phyloP scores from a whole-genome alignment of 306 rosid genomes.

The Dryas drummondii region DNA sequence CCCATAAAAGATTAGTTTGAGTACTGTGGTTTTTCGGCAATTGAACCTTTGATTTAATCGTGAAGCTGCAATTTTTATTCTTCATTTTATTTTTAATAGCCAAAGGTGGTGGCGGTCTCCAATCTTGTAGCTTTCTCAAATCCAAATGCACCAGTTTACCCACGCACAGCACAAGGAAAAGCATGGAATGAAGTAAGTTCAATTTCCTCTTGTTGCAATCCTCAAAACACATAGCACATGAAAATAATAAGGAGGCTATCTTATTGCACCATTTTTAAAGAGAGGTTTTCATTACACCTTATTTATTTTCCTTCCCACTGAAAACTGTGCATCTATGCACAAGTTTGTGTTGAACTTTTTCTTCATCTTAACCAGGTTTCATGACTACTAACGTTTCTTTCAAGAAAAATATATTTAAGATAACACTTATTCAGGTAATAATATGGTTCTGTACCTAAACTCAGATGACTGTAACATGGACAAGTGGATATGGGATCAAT shows the following conservation, averaged over 20 bases:
- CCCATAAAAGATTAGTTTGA: no score
- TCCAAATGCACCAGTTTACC: conserved; percentile 86
- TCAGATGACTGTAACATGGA: conserved; percentile 87
- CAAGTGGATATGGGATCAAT: conserved; percentile 70
- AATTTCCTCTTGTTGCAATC: neutral
- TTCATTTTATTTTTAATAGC: conserved; percentile 37
- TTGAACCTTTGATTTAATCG: neutral
- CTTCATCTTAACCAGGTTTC: neutral
- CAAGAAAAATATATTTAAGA: neutral
- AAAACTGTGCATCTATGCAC: neutral
- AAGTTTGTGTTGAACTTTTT: neutral
- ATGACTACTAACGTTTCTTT: neutral
- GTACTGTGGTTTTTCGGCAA: neutral
- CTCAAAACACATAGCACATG: conserved; percentile 4
- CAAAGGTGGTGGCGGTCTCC: conserved; percentile 68
- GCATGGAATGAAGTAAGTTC: conserved; percentile 70
- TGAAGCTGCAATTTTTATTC: neutral
- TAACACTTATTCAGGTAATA: neutral
- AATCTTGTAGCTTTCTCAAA: conserved; percentile 55
- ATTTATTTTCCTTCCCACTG: neutral
- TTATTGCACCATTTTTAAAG: neutral
- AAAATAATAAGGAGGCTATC: neutral
- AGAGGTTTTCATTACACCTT: neutral
- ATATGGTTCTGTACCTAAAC: conserved; percentile 15
- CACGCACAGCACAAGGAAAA: conserved; percentile 86